A percentile compares a stretch with the other conserved stretches of the same genome.
Conservation (phyloP, 176 grass and related monocot genomes). For the Aegilops longissima region DNA sequence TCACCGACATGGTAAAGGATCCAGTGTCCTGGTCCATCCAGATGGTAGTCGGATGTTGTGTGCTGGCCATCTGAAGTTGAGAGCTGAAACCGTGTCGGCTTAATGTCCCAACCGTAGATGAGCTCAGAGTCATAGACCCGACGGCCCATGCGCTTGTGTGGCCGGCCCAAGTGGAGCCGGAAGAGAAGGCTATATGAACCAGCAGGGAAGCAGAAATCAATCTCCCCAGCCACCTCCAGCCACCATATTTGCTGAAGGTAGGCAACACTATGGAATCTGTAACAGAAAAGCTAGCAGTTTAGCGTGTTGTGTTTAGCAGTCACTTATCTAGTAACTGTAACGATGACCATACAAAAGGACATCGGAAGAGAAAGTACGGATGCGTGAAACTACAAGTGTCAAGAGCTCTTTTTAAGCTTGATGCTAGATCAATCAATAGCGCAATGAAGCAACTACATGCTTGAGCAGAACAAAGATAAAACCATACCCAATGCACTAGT, state of each 20-base stretch:
- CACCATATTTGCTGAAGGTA: slow-evolving; percentile 99
- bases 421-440: not conserved
- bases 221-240: slow-evolving; percentile 84
- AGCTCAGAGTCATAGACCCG: slow-evolving; percentile 67
- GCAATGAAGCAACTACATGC: not conserved
- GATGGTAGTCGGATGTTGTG: slow-evolving; percentile 55
- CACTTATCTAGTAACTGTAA: slow-evolving; percentile 12
- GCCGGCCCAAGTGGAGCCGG: slow-evolving; percentile 75
- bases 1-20: slow-evolving; percentile 87
- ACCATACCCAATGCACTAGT: too few species aligned
- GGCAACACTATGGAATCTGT: slow-evolving; percentile 78
- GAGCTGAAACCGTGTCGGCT: slow-evolving; percentile 72
- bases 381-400: not conserved
- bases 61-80: slow-evolving; percentile 75
- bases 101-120: slow-evolving; percentile 81
- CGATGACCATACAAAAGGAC: slow-evolving; percentile 1
- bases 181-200: slow-evolving; percentile 80
- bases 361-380: not conserved
- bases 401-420: not conserved
- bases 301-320: slow-evolving; percentile 1
- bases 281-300: slow-evolving; percentile 27
- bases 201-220: slow-evolving; percentile 84
- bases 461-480: not conserved
- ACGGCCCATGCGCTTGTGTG: slow-evolving; percentile 67
- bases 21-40: slow-evolving; percentile 71